These are phyloP conservation scores for Colletotrichum sp. DNA, from an alignment of 2,329 filamentous ascomycete species.

Conservation along the genomic window DNA sequence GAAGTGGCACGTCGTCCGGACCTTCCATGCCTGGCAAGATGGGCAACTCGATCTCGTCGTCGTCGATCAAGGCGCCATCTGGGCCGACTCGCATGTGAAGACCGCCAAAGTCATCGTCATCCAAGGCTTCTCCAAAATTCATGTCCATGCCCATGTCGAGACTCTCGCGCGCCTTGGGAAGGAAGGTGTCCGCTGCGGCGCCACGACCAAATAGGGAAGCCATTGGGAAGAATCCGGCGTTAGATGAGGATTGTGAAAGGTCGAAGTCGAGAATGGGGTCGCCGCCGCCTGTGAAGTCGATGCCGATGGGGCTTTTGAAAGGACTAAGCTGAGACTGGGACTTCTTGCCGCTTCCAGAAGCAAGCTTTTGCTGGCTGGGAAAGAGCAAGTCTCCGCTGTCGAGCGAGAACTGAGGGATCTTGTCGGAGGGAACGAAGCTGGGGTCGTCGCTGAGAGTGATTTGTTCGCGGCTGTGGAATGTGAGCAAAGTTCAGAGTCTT, in stretches of 20 bases:
- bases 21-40: conserved; percentile 32
- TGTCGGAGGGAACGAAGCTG: conserved; percentile 72
- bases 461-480: conserved; percentile 76
- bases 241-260: conserved; percentile 31
- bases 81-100: conserved; percentile 56
- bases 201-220: conserved; percentile 37
- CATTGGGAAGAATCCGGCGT: conserved; percentile 35
- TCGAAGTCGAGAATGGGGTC: conserved; percentile 13
- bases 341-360: conserved; percentile 24
- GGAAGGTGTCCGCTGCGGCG: conserved; percentile 23
- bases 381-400: conserved; percentile 36
- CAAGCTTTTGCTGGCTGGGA: conserved; percentile 39
- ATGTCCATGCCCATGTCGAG: conserved; percentile 8
- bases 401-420: conserved; percentile 63
- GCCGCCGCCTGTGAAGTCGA: conserved; percentile 4
- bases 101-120: conserved; percentile 40
- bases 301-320: conserved; percentile 12
- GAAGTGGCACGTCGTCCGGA: conserved; percentile 15
- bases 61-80: conserved; percentile 54
- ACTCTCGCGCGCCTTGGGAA: neutral
- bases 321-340: conserved; percentile 51
- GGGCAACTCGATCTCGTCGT: conserved; percentile 50
- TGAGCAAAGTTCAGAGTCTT: conserved; percentile 64
- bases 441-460: conserved; percentile 85
- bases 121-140: conserved; percentile 34